phyloP scores from a whole-genome alignment of 2,329 filamentous ascomycete species.

The Botryosphaeria dothidea region DNA sequence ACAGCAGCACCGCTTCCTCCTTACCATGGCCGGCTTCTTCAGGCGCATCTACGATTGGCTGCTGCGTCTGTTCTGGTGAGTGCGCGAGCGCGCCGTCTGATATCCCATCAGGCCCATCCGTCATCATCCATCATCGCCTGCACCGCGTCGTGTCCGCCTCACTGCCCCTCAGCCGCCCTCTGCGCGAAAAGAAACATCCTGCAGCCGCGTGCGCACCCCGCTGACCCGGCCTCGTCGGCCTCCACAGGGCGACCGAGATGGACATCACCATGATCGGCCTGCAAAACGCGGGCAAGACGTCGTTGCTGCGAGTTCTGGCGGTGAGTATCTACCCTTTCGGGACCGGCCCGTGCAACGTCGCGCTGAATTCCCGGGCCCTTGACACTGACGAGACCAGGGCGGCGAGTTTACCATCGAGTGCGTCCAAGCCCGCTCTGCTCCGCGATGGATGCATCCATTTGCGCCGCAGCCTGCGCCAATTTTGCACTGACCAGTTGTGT shows the following conservation, averaged over 20 bases:
- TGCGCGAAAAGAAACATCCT: background rate
- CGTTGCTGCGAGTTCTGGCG: conserved; percentile 86
- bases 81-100: conserved; percentile 25
- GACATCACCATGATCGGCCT: conserved; percentile 99
- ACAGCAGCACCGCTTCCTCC: background rate
- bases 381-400: conserved; percentile 60
- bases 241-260: conserved; percentile 91
- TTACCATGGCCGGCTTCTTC: conserved; percentile 84
- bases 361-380: conserved; percentile 19
- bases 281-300: conserved; percentile 98
- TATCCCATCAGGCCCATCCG: conserved; percentile 21
- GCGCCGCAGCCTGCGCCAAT: conserved; percentile 1
- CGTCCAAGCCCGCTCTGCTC: conserved; percentile 44
- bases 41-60: conserved; percentile 97
- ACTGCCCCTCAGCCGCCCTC: background rate
- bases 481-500: conserved; percentile 17
- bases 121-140: background rate
- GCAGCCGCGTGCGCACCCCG: background rate
- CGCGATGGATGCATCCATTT: conserved; percentile 21
- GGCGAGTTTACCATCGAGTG: conserved; percentile 99
- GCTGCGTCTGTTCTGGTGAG: conserved; percentile 93
- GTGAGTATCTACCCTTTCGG: conserved; percentile 61
- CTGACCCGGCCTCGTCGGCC: conserved; percentile 27
- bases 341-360: conserved; percentile 32
- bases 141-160: conserved; percentile 1